Evolutionary conservation across 2,329 filamentous ascomycete species (phyloP).

Genomic region (Zopfia rhizophila): DNA sequence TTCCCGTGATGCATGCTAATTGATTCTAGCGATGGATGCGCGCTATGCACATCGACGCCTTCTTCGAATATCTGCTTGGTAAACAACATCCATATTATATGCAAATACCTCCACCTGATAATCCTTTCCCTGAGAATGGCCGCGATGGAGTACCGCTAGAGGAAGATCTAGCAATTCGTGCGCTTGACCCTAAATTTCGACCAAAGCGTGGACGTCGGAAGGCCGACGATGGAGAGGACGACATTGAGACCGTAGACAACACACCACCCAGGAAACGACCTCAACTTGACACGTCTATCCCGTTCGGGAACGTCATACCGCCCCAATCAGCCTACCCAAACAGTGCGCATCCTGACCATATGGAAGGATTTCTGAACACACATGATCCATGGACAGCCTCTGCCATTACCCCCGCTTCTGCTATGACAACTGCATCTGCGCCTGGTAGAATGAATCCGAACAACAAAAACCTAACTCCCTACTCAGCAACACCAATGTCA

Average conservation of each 20-base stretch:
- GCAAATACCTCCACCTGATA: slow-evolving; percentile 73
- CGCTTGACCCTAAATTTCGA: slow-evolving; percentile 79
- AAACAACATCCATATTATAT: slow-evolving; percentile 84
- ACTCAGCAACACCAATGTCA: slow-evolving; percentile 56
- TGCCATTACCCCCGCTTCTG: slow-evolving; percentile 50
- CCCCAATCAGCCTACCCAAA: slow-evolving; percentile 62
- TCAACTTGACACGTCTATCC: slow-evolving; percentile 66
- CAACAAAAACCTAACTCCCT: slow-evolving; percentile 47
- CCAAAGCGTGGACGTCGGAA: slow-evolving; percentile 71
- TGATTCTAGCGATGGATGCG: slow-evolving; percentile 85
- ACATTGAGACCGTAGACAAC: slow-evolving; percentile 62
- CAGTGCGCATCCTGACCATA: slow-evolving; percentile 66
- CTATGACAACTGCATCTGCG: slow-evolving; percentile 47
- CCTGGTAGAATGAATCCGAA: slow-evolving; percentile 45
- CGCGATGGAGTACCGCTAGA: slow-evolving; percentile 86
- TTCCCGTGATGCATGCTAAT: too few species aligned
- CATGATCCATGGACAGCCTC: slow-evolving; percentile 60
- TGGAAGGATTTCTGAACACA: slow-evolving; percentile 55
- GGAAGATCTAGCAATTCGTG: slow-evolving; percentile 87
- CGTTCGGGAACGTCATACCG: slow-evolving; percentile 48
- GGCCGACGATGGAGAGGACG: slow-evolving; percentile 65
- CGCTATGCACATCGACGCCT: slow-evolving; percentile 93
- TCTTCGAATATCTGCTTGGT: slow-evolving; percentile 88
- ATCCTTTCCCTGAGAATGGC: slow-evolving; percentile 70
- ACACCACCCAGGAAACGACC: slow-evolving; percentile 66